Base-by-base conservation (phyloP, 2,329 filamentous ascomycete genomes). In the Ascochyta clinopodiicola region DNA sequence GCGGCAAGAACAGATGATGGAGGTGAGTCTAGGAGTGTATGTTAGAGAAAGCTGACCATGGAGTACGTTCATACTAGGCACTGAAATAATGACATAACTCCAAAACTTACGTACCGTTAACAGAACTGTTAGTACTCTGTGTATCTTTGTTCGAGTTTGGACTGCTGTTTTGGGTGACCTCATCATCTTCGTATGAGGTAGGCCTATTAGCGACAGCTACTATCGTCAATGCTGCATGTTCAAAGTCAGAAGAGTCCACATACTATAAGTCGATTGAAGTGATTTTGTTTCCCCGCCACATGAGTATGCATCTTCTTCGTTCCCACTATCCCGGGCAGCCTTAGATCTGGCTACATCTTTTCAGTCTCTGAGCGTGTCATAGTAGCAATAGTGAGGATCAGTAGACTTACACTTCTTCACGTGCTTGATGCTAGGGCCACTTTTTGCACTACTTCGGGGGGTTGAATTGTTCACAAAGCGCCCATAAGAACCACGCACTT, bases 401-500 rank as follows among this genome's bases (percentile, higher is more conserved):
- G 29, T 15, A 27, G 12, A 47, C 52, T 21, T 35, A 56, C 52
- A 17, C 6, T 46, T 51, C 25, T 42, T 43, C 12, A 56, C 46
- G 7, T 13, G n/a, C 34, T 51, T 51, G 10, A 38, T 27, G 17
- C 38, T 47, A 6, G 31, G 10, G 2, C 17, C 44, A 13, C 34
- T 51, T 13, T 12, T 42, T 4, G 10, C 19, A n/a, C 24, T 21
- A 31, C 13, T 35, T 4, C 25, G n/a, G 21, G 29, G 21, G 6
- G 42, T 27, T 22, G 25, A 19, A 7, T 43, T 56, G n/a, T 46
- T 46, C 22, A 64, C 22, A 40, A 56, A 64, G 10, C 61, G 62
- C 19, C 64, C 64, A 36, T 62, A 48, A 21, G 58, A 50, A 27
- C 64, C 62, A 19, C 61, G 64, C 34, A 60, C 51, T 32, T 67